Conservation (phyloP, 2,329 filamentous ascomycete genomes). For the Bipolaris victoriae region DNA sequence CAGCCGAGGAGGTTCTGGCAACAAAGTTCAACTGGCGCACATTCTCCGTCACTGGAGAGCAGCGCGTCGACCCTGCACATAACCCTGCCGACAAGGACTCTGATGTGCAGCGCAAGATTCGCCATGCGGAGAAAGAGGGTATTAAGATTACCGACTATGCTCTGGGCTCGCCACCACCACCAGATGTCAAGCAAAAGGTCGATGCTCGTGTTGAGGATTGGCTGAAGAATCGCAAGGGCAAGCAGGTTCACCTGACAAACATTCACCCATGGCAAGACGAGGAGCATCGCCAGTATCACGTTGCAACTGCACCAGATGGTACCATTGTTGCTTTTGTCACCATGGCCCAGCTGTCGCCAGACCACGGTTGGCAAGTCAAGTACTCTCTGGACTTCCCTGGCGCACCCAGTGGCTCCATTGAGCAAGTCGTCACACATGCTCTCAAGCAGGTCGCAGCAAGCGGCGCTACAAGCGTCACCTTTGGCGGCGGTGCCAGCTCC, state of each 20-base stretch:
- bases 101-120: conserved; percentile 74
- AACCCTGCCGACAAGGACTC: conserved; percentile 70
- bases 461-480: conserved; percentile 75
- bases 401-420: conserved; percentile 85
- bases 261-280: conserved; percentile 87
- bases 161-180: conserved; percentile 66
- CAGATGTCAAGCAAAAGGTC: conserved; percentile 71
- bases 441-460: conserved; percentile 65
- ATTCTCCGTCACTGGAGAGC: conserved; percentile 85
- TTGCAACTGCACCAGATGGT: conserved; percentile 74
- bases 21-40: conserved; percentile 85
- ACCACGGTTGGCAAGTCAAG: conserved; percentile 91
- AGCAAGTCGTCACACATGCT: conserved; percentile 77
- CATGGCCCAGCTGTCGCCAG: conserved; percentile 78
- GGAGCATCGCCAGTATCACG: conserved; percentile 84
- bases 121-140: conserved; percentile 81
- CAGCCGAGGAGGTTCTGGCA: conserved; percentile 79
- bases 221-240: conserved; percentile 79
- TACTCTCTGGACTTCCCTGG: conserved; percentile 93
- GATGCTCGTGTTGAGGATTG: conserved; percentile 79
- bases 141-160: conserved; percentile 78
- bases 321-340: conserved; percentile 79
- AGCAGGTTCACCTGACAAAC: conserved; percentile 88
- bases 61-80: conserved; percentile 77
- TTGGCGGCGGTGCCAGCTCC: conserved; percentile 80